These are phyloP conservation scores for Porcisia hertigi DNA, from an alignment of 208 protist species.

Conservation along the genomic window DNA sequence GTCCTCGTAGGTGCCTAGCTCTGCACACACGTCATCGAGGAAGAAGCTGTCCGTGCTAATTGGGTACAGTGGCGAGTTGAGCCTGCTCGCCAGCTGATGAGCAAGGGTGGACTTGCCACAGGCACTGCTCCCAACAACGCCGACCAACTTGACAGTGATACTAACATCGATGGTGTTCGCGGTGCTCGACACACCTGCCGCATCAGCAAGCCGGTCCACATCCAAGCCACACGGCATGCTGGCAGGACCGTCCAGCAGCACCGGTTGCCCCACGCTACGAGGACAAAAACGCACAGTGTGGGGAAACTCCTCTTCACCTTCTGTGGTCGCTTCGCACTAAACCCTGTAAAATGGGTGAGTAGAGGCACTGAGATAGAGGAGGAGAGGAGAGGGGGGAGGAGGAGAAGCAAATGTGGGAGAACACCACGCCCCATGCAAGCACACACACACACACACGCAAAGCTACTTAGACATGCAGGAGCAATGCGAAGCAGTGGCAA, in stretches of 20 bases:
- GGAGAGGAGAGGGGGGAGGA: too few relatives aligned
- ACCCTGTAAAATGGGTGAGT: not conserved
- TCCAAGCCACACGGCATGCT: not conserved
- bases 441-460: not conserved
- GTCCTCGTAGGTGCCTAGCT: conserved; percentile 64
- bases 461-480: not conserved
- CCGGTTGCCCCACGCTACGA: not conserved
- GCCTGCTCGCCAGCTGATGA: conserved; percentile 30
- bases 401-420: not conserved
- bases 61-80: conserved; percentile 53
- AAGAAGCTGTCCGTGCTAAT: conserved; percentile 62
- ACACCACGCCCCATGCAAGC: not conserved
- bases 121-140: conserved; percentile 56
- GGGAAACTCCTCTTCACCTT: not conserved
- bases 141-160: conserved; percentile 26
- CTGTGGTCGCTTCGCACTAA: not conserved
- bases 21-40: conserved; percentile 31
- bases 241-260: not conserved
- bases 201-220: not conserved
- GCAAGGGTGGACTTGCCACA: conserved; percentile 59
- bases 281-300: not conserved
- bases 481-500: not conserved
- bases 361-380: too few relatives aligned
- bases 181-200: not conserved
- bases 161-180: not conserved